These are phyloP conservation scores for Leishmania tropica DNA, from an alignment of 208 protist genomes.

Conservation along the genomic window DNA sequence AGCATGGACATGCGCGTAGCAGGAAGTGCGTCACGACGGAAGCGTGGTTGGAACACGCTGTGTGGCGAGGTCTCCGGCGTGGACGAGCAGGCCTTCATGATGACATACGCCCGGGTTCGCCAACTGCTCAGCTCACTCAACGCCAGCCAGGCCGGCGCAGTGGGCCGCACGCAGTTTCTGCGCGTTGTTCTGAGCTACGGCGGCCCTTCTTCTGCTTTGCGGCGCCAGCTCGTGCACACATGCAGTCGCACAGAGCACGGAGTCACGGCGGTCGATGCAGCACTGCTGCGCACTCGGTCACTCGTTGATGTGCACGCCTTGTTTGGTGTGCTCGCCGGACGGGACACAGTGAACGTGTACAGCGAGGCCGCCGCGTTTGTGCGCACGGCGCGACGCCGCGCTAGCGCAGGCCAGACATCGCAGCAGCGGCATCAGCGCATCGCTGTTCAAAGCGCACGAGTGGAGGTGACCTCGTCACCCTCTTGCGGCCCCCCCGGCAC, in stretches of 20 bases:
- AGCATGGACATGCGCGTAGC: background rate
- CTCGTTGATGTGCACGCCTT: slow-evolving; percentile 57
- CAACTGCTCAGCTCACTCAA: slow-evolving; percentile 22
- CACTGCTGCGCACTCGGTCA: slow-evolving; percentile 30
- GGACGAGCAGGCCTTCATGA: slow-evolving; percentile 13
- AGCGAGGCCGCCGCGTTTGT: slow-evolving; percentile 38
- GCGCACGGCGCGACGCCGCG: slow-evolving; percentile 16
- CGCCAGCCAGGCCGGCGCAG: background rate
- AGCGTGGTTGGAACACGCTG: background rate
- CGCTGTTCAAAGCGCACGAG: slow-evolving; percentile 17
- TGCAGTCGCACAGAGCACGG: background rate
- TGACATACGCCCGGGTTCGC: slow-evolving; percentile 13
- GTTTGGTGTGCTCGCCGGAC: slow-evolving; percentile 46
- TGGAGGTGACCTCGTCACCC: background rate
- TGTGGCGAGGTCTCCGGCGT: slow-evolving; percentile 1
- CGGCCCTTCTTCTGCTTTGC: slow-evolving; percentile 23
- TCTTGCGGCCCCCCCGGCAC: background rate
- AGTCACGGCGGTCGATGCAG: slow-evolving; percentile 9
- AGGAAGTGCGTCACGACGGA: background rate
- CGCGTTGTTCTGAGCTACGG: slow-evolving; percentile 41
- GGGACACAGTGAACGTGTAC: slow-evolving; percentile 57
- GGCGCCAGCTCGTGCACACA: slow-evolving; percentile 34
- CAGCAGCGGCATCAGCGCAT: slow-evolving; percentile 3
- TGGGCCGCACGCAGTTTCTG: slow-evolving; percentile 33
- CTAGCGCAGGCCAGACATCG: background rate